phyloP scores from a whole-genome alignment of 768 basidiomycete genomes.

The Lentinula sp. region DNA sequence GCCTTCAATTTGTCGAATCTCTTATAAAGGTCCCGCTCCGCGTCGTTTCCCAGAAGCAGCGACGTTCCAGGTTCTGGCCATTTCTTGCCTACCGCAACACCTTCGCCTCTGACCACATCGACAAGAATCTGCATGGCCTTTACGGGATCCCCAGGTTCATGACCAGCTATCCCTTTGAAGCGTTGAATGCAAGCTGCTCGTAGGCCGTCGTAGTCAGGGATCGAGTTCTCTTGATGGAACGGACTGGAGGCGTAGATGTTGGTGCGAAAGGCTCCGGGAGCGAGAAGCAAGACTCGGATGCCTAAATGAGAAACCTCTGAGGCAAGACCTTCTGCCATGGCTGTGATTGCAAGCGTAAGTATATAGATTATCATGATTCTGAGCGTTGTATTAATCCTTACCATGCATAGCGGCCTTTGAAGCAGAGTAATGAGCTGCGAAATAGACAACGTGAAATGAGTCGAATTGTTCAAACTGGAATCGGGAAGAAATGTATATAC shows the following conservation, averaged over 20 bases:
- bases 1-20: conserved; percentile 39
- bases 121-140: conserved; percentile 50
- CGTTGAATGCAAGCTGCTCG: conserved; percentile 24
- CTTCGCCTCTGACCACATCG: conserved; percentile 46
- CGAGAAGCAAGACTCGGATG: conserved; percentile 2
- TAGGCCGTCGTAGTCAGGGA: conserved; percentile 42
- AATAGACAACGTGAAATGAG: background rate
- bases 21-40: conserved; percentile 41
- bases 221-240: conserved; percentile 30
- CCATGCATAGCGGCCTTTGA: conserved; percentile 4
- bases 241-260: conserved; percentile 2
- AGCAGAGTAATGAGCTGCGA: background rate
- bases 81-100: conserved; percentile 34
- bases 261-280: conserved; percentile 5
- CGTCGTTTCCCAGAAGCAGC: conserved; percentile 48
- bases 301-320: background rate
- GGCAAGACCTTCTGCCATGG: background rate
- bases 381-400: background rate
- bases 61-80: conserved; percentile 32
- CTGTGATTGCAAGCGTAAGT: background rate
- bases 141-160: conserved; percentile 51
- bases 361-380: background rate
- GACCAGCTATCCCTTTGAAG: conserved; percentile 32
- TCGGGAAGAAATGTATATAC: background rate
- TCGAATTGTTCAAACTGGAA: background rate